These are phyloP conservation scores for Beta lomatogona DNA, from an alignment of 179 eudicot species.

Conservation along the genomic window DNA sequence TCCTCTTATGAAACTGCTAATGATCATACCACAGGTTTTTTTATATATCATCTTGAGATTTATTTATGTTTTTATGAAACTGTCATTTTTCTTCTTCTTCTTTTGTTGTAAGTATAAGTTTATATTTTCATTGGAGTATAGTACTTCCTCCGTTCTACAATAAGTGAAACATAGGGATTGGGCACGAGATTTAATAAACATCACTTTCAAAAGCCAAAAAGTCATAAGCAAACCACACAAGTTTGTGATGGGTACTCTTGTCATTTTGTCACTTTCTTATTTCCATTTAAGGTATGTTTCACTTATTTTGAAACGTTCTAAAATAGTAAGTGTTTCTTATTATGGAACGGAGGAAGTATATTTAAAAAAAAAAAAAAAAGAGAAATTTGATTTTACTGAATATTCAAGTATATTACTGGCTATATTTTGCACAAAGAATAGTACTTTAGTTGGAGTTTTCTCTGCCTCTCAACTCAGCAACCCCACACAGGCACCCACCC, in stretches of 20 bases:
- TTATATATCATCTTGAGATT: background rate
- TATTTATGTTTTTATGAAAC: background rate
- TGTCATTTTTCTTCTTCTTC: background rate
- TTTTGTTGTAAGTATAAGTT: background rate
- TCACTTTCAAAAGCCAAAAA: too few species aligned
- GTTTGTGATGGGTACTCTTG: too few species aligned
- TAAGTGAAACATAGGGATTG: too few species aligned
- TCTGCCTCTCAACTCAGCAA: background rate
- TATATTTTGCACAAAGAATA: too few species aligned
- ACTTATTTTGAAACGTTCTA: too few species aligned
- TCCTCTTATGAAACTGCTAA: constrained; percentile 57
- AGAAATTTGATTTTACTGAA: background rate
- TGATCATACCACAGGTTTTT: constrained; percentile 70
- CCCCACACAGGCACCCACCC: background rate
- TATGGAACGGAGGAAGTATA: too few species aligned
- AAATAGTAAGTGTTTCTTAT: too few species aligned
- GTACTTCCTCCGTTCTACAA: too few species aligned
- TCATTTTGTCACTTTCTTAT: too few species aligned
- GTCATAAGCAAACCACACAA: too few species aligned
- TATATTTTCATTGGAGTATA: background rate
- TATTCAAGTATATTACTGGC: constrained; percentile 13
- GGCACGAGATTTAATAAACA: too few species aligned
- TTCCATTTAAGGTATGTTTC: too few species aligned
- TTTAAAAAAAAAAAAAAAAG: background rate
- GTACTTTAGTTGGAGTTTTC: background rate